Evolutionary conservation across 371 early-diverging fungal genomes (phyloP).

Genomic region (Syncephalastrum contaminatum): DNA sequence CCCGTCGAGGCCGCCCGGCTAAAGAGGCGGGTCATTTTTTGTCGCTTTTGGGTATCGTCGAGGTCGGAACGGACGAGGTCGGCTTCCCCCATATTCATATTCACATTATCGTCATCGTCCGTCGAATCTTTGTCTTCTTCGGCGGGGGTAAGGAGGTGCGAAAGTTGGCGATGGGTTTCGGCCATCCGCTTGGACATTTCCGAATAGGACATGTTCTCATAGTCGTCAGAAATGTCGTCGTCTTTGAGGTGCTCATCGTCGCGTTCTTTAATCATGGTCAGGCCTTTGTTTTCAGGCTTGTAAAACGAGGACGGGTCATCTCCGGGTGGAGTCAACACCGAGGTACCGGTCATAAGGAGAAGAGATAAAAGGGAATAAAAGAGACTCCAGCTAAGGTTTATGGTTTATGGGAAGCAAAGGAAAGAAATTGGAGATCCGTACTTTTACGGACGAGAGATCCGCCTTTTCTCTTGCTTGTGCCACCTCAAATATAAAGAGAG

Average conservation of each 20-base stretch:
- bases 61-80: conserved; percentile 11
- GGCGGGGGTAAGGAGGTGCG: conserved; percentile 6
- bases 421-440: neutral
- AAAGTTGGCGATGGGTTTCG: conserved; percentile 41
- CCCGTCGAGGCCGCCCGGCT: conserved; percentile 77
- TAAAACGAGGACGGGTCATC: conserved; percentile 2
- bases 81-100: too few species aligned
- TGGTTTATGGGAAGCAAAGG: neutral
- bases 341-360: conserved; percentile 17
- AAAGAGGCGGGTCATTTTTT: conserved; percentile 53
- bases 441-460: too few species aligned
- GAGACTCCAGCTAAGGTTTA: neutral
- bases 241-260: conserved; percentile 16
- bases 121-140: conserved; percentile 6
- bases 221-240: conserved; percentile 23
- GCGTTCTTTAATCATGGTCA: conserved; percentile 24
- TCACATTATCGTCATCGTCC: conserved; percentile 9
- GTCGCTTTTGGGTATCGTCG: conserved; percentile 44
- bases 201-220: conserved; percentile 47
- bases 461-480: too few species aligned
- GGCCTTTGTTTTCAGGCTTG: conserved; percentile 5
- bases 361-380: neutral
- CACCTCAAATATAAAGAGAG: too few species aligned
- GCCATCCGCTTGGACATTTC: conserved; percentile 44
- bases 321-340: conserved; percentile 16